These are phyloP conservation scores for Aspergillus haitiensis DNA, from an alignment of 495 filamentous ascomycete species.

Conservation along the genomic window DNA sequence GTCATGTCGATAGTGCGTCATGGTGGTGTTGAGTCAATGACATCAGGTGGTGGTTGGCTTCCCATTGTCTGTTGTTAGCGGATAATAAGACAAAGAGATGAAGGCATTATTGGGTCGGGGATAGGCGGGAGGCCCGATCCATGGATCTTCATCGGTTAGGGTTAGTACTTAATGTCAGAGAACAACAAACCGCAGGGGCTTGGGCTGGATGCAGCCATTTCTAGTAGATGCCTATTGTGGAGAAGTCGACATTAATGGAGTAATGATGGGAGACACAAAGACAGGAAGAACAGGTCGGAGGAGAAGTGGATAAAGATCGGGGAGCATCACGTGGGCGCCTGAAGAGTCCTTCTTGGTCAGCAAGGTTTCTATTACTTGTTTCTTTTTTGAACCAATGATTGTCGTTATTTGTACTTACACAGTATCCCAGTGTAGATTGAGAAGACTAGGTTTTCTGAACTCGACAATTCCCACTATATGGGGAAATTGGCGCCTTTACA, in stretches of 20 bases:
- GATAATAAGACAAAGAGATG: slow-evolving; percentile 7
- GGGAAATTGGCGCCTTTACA: no score
- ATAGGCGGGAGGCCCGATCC: slow-evolving; percentile 3
- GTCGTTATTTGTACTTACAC: no score
- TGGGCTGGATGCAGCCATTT: not conserved
- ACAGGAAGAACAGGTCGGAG: not conserved
- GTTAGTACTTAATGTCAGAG: not conserved
- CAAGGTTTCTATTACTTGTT: no score
- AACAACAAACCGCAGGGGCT: not conserved
- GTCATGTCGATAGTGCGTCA: slow-evolving; percentile 18
- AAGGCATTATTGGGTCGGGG: slow-evolving; percentile 9
- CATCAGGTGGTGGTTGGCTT: slow-evolving; percentile 13
- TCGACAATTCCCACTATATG: no score
- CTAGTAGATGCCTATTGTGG: not conserved
- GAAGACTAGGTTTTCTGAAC: no score
- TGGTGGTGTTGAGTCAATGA: slow-evolving; percentile 20
- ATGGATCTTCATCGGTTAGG: not conserved
- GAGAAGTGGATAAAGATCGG: not conserved
- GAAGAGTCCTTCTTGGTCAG: not conserved
- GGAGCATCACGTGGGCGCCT: slow-evolving; percentile 2
- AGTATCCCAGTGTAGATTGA: no score
- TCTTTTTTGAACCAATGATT: no score
- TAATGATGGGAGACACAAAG: not conserved
- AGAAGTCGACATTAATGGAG: not conserved
- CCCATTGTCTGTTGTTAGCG: not conserved